phyloP scores from a whole-genome alignment of 2,329 filamentous ascomycete species.

The Dothistroma pini region DNA sequence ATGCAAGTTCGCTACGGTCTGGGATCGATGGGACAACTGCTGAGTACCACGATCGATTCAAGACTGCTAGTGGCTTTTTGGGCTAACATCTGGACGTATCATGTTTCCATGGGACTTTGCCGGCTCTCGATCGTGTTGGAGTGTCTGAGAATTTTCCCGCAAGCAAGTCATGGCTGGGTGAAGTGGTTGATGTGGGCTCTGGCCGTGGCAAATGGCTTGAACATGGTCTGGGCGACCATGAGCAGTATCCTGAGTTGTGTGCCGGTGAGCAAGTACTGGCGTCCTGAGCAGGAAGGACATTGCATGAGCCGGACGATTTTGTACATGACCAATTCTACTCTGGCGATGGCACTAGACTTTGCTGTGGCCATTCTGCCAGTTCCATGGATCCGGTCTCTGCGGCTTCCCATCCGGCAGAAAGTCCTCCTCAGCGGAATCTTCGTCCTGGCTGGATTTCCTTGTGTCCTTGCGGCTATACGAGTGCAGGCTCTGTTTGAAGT shows the following conservation, averaged over 20 bases:
- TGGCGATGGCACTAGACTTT: constrained; percentile 9
- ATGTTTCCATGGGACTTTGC: constrained; percentile 5
- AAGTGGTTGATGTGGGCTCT: neutral
- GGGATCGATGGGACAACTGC: neutral
- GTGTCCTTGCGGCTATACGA: constrained; percentile 4
- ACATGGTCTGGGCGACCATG: constrained; percentile 1
- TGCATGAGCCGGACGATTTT: constrained; percentile 1
- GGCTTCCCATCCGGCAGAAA: constrained; percentile 2
- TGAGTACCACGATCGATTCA: neutral
- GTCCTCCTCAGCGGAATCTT: constrained; percentile 3
- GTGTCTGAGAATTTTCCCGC: constrained; percentile 6
- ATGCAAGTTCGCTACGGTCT: constrained; percentile 9
- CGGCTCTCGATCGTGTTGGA: constrained; percentile 5
- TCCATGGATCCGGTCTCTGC: constrained; percentile 5
- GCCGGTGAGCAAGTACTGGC: constrained; percentile 2
- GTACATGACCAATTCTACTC: constrained; percentile 2
- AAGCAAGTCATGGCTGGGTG: neutral
- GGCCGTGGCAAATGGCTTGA: neutral
- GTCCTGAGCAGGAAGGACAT: neutral
- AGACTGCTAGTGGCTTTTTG: constrained; percentile 1
- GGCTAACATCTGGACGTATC: constrained; percentile 6
- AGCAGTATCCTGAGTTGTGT: constrained; percentile 5
- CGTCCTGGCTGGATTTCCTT: constrained; percentile 6
- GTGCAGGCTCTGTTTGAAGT: constrained; percentile 6
- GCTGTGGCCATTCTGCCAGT: constrained; percentile 1